A percentile compares a stretch with the other conserved stretches of the same genome.
Conservation (phyloP, 2,329 filamentous ascomycete species). For the Botrytis tulipae region DNA sequence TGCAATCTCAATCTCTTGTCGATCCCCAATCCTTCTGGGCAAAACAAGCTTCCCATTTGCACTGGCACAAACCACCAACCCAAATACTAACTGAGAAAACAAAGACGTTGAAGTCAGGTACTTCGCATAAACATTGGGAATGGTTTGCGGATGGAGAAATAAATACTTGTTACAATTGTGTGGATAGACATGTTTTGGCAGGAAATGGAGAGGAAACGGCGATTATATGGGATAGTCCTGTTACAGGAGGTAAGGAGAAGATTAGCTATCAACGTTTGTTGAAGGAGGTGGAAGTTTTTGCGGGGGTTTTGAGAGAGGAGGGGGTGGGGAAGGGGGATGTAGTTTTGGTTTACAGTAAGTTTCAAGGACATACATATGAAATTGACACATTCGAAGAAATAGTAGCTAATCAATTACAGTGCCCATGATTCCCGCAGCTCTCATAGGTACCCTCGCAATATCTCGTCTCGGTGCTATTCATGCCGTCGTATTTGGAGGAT, state of each 20-base stretch:
- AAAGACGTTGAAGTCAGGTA: constrained; percentile 62
- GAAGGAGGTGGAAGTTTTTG: constrained; percentile 76
- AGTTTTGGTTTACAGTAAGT: constrained; percentile 82
- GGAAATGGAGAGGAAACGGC: constrained; percentile 73
- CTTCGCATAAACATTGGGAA: constrained; percentile 73
- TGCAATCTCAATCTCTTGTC: constrained; percentile 53
- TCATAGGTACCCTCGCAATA: constrained; percentile 83
- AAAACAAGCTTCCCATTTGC: constrained; percentile 68
- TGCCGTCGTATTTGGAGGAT: constrained; percentile 90
- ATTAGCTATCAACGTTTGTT: constrained; percentile 75
- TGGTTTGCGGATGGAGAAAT: constrained; percentile 92
- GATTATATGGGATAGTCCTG: constrained; percentile 85
- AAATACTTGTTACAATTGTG: constrained; percentile 86
- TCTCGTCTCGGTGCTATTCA: constrained; percentile 83
- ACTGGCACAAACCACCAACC: constrained; percentile 77
- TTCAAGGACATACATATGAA: no score
- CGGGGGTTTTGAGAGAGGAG: constrained; percentile 77
- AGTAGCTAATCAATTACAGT: constrained; percentile 49
- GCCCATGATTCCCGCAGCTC: constrained; percentile 90
- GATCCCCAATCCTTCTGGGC: constrained; percentile 74
- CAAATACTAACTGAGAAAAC: constrained; percentile 57
- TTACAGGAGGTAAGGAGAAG: constrained; percentile 68
- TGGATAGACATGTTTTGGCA: constrained; percentile 81
- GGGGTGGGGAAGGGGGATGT: constrained; percentile 82
- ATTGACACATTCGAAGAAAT: constrained; percentile 15